A percentile compares a stretch with the other conserved stretches of the same genome.
These are phyloP conservation scores for Begonia peltatifolia DNA, from an alignment of 306 rosid genomes.

Conservation along the genomic window DNA sequence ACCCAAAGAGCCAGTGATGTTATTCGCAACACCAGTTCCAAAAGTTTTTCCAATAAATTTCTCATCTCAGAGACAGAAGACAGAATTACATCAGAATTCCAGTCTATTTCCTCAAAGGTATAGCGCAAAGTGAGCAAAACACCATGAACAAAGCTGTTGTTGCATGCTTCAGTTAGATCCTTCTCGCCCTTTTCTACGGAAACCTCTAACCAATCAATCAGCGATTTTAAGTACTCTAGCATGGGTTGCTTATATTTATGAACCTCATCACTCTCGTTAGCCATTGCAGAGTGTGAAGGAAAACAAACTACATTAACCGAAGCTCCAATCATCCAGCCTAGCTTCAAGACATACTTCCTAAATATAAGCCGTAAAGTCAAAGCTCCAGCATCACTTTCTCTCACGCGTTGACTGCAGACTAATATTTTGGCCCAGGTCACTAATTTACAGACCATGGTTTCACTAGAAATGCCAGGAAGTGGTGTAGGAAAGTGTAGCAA, in stretches of 20 bases:
- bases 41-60: slow-evolving; percentile 45
- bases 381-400: slow-evolving; percentile 99
- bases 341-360: slow-evolving; percentile 78
- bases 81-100: slow-evolving; percentile 43
- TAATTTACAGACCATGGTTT: slow-evolving; percentile 38
- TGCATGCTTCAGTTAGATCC: slow-evolving; percentile 81
- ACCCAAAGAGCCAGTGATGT: slow-evolving; percentile 91
- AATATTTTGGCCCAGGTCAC: slow-evolving; percentile 66
- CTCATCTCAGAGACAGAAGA: slow-evolving; percentile 49
- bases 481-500: slow-evolving; percentile 87
- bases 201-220: slow-evolving; percentile 74
- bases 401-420: slow-evolving; percentile 95
- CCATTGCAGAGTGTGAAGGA: slow-evolving; percentile 22
- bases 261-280: slow-evolving; percentile 22
- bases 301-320: slow-evolving; percentile 34
- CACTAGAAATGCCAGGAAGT: slow-evolving; percentile 81
- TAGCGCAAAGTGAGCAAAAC: slow-evolving; percentile 76
- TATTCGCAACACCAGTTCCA: slow-evolving; percentile 69
- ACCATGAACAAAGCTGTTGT: slow-evolving; percentile 90
- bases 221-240: slow-evolving; percentile 51
- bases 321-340: slow-evolving; percentile 55
- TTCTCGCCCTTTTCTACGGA: slow-evolving; percentile 62
- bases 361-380: slow-evolving; percentile 66
- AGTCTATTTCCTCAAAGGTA: slow-evolving; percentile 88
- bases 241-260: slow-evolving; percentile 34